phyloP scores from a whole-genome alignment of 257 asterid genomes.

The Petrea volubilis region DNA sequence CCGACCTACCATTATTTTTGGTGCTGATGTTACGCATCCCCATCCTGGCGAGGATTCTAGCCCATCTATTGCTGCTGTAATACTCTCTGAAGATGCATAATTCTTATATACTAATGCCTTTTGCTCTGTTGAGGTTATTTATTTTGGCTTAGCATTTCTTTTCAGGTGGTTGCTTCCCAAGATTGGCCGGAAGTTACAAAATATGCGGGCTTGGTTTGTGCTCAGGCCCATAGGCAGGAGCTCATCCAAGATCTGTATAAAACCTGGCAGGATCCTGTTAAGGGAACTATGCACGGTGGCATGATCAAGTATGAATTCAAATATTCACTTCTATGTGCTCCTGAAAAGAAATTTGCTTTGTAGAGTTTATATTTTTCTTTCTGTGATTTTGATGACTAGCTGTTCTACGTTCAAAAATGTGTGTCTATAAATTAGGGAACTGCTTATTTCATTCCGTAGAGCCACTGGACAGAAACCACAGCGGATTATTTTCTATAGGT shows the following conservation, averaged over 20 bases:
- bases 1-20: slow-evolving; percentile 88
- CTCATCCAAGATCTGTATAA: slow-evolving; percentile 85
- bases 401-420: neutral
- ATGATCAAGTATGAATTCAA: slow-evolving; percentile 72
- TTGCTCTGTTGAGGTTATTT: neutral
- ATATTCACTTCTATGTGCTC: too few species aligned
- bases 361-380: neutral
- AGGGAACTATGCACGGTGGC: slow-evolving; percentile 85
- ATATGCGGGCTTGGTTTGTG: slow-evolving; percentile 94
- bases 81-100: neutral
- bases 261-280: slow-evolving; percentile 84
- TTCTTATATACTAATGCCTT: neutral
- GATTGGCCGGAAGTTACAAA: slow-evolving; percentile 98
- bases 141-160: slow-evolving; percentile 14
- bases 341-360: neutral
- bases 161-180: slow-evolving; percentile 98
- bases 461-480: slow-evolving; percentile 90
- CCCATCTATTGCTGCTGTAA: slow-evolving; percentile 97
- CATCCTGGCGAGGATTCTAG: slow-evolving; percentile 99
- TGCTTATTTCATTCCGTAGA: slow-evolving; percentile 85
- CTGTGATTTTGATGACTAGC: neutral
- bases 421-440: slow-evolving; percentile 52
- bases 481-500: slow-evolving; percentile 91
- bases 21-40: slow-evolving; percentile 99
- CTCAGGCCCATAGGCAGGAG: slow-evolving; percentile 97